These are phyloP conservation scores for Parathielavia hyrcaniae DNA, from an alignment of 495 filamentous ascomycete genomes.

Conservation along the genomic window DNA sequence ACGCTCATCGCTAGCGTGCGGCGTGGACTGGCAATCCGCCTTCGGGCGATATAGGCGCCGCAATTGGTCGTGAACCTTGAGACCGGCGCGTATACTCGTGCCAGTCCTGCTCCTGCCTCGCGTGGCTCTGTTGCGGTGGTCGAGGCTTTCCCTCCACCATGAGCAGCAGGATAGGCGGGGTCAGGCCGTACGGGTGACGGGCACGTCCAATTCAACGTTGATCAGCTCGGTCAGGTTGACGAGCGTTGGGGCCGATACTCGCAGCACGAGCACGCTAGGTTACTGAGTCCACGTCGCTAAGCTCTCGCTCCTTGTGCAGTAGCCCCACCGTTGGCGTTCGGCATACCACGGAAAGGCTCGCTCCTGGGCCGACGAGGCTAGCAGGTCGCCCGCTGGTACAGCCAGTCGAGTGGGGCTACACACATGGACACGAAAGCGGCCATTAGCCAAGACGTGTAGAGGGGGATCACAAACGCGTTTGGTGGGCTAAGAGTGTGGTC, in stretches of 20 bases:
- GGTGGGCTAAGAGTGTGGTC: background rate
- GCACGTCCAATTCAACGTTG: constrained; percentile 9
- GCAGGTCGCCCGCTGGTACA: background rate
- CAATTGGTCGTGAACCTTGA: constrained; percentile 7
- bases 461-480: background rate
- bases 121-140: constrained; percentile 5
- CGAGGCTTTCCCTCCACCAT: constrained; percentile 4
- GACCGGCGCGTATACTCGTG: constrained; percentile 7
- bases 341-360: constrained; percentile 2
- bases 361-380: constrained; percentile 1
- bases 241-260: constrained; percentile 4
- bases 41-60: constrained; percentile 6
- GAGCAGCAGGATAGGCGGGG: constrained; percentile 2
- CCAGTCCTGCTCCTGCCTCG: constrained; percentile 3
- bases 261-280: constrained; percentile 3
- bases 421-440: background rate
- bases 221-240: constrained; percentile 6
- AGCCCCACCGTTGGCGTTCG: background rate
- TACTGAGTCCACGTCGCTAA: constrained; percentile 3
- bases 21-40: constrained; percentile 6
- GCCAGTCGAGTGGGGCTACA: background rate
- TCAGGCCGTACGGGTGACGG: constrained; percentile 7
- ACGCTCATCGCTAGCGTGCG: constrained; percentile 7
- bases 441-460: constrained; percentile 1
- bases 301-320: constrained; percentile 1